phyloP scores from a whole-genome alignment of 2,329 filamentous ascomycete genomes.

The Magnaporthiopsis incrustans region DNA sequence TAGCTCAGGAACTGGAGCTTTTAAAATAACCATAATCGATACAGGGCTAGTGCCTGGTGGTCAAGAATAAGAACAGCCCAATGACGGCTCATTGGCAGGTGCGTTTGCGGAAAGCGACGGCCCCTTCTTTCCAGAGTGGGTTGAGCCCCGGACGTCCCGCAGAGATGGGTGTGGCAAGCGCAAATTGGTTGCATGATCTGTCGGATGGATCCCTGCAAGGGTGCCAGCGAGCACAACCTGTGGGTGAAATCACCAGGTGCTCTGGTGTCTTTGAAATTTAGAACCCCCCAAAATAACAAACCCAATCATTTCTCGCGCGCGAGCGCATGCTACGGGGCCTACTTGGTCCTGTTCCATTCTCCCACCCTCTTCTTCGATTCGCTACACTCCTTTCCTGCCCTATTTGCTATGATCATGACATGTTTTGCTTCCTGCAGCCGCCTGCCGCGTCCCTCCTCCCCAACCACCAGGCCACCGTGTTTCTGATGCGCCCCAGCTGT shows the following conservation, averaged over 20 bases:
- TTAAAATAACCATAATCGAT: neutral
- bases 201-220: neutral
- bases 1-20: neutral
- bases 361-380: neutral
- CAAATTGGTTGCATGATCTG: neutral
- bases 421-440: neutral
- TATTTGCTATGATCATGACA: neutral
- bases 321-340: neutral
- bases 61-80: neutral
- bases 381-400: neutral
- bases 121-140: neutral
- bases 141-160: neutral
- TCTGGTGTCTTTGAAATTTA: neutral
- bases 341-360: neutral
- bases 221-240: neutral
- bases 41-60: neutral
- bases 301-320: neutral
- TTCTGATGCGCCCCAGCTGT: neutral
- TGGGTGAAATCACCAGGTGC: neutral
- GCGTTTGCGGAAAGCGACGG: neutral
- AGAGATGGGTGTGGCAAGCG: neutral
- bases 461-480: constrained; percentile 1
- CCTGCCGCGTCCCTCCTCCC: neutral
- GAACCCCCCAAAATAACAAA: neutral
- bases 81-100: neutral